Evolutionary conservation across 129 eudicot genomes (phyloP).

Genomic region (Sambucus nigra): DNA sequence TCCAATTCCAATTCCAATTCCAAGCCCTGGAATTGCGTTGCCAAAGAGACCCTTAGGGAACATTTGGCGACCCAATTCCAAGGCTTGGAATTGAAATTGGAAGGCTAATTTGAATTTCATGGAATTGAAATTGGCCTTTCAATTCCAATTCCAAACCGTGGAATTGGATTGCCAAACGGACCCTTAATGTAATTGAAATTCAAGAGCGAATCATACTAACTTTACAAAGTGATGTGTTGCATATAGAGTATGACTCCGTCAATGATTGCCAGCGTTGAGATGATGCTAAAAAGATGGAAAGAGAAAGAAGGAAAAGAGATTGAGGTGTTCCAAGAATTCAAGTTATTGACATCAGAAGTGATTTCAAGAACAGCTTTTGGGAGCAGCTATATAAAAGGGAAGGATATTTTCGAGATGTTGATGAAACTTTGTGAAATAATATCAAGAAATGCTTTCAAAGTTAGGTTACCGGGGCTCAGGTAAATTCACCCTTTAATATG

Average conservation of each 20-base stretch:
- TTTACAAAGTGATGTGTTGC: neutral
- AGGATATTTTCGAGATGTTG: slow-evolving; percentile 59
- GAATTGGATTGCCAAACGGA: too few species aligned
- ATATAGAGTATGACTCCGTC: slow-evolving; percentile 55
- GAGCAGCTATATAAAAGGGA: slow-evolving; percentile 49
- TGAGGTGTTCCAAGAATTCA: slow-evolving; percentile 52
- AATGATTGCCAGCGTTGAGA: slow-evolving; percentile 49
- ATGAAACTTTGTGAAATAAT: slow-evolving; percentile 42
- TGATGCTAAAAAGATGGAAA: slow-evolving; percentile 53
- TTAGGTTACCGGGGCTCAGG: slow-evolving; percentile 57
- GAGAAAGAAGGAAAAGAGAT: slow-evolving; percentile 42
- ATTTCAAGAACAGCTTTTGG: slow-evolving; percentile 79
- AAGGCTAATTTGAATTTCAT: too few species aligned
- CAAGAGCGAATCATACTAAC: too few species aligned
- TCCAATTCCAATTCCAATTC: too few species aligned
- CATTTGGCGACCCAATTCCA: too few species aligned
- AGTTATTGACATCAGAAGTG: slow-evolving; percentile 58
- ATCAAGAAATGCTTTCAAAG: slow-evolving; percentile 42
- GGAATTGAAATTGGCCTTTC: too few species aligned
- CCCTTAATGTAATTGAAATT: too few species aligned
- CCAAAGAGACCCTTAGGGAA: too few species aligned
- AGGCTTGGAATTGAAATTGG: too few species aligned
- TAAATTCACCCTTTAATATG: too few species aligned
- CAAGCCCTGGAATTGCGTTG: too few species aligned
- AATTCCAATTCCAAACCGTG: too few species aligned